Evolutionary conservation across 2,329 filamentous ascomycete species (phyloP).

Genomic region (Penicillium sp.): DNA sequence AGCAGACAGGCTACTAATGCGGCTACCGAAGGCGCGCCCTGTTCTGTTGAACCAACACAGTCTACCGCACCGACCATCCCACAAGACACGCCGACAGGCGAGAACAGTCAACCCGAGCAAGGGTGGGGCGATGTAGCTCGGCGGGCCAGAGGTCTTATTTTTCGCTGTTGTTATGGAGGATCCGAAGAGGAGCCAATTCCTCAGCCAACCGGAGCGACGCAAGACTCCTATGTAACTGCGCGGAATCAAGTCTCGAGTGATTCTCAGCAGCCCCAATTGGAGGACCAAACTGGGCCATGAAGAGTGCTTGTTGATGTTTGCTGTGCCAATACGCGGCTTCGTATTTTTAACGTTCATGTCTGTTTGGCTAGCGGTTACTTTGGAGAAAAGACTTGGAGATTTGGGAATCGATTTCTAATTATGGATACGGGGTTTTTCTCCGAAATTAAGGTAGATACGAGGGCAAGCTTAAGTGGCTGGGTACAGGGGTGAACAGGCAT

Average conservation of each 20-base stretch:
- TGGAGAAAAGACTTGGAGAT: not conserved
- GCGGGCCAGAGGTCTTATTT: not conserved
- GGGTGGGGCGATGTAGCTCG: not conserved
- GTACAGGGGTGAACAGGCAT: too few species aligned
- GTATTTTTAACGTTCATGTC: not conserved
- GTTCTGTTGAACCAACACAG: conserved; percentile 17
- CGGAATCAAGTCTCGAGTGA: not conserved
- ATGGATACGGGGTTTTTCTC: too few species aligned
- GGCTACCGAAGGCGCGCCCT: not conserved
- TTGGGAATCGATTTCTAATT: too few species aligned
- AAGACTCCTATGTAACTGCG: conserved; percentile 12
- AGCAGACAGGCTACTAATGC: not conserved
- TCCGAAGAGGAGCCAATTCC: not conserved
- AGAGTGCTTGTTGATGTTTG: not conserved
- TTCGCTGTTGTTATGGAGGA: conserved; percentile 1
- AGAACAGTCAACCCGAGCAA: not conserved
- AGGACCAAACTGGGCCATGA: not conserved
- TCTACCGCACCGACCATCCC: conserved; percentile 9
- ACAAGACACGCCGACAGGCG: not conserved
- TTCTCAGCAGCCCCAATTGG: not conserved
- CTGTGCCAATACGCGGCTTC: not conserved
- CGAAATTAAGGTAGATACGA: too few species aligned
- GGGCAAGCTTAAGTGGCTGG: too few species aligned
- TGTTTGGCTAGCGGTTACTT: not conserved
- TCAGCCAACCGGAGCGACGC: not conserved